Conservation (phyloP, 208 protist genomes). For the Trypanosoma melophagium region DNA sequence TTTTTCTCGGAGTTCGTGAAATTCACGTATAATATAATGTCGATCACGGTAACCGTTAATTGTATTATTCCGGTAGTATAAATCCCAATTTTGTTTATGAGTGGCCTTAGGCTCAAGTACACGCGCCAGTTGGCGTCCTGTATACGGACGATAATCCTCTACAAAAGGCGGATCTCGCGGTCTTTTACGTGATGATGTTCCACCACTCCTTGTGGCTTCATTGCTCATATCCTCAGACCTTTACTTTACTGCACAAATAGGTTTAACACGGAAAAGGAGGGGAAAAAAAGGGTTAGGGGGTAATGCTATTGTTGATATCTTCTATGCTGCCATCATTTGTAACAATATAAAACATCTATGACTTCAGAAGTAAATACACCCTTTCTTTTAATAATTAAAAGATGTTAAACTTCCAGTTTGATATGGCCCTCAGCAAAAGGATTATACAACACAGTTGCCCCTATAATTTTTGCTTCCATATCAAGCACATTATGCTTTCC, state of each 20-base stretch:
- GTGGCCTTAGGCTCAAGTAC: conserved; percentile 23
- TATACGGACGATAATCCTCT: conserved; percentile 78
- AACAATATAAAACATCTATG: too few relatives aligned
- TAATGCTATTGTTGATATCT: neutral
- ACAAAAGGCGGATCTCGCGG: conserved; percentile 68
- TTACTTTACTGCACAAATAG: neutral
- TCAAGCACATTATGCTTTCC: conserved; percentile 58
- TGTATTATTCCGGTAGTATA: conserved; percentile 91
- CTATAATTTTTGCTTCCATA: conserved; percentile 42
- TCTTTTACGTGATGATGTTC: conserved; percentile 5
- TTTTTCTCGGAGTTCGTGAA: conserved; percentile 64
- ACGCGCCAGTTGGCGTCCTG: conserved; percentile 41
- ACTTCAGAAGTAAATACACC: neutral
- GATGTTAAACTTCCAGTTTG: conserved; percentile 25
- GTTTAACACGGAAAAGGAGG: neutral
- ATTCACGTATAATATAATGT: conserved; percentile 88
- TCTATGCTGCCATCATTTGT: too few relatives aligned
- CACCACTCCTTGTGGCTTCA: neutral
- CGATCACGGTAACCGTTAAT: conserved; percentile 89
- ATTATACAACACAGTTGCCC: conserved; percentile 74
- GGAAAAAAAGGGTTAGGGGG: neutral
- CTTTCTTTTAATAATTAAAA: conserved; percentile 1
- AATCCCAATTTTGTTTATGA: conserved; percentile 75
- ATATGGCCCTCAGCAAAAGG: conserved; percentile 75
- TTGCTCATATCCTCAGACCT: conserved; percentile 7